A percentile compares a stretch with the other conserved stretches of the same genome.
Conservation (phyloP, 2,329 filamentous ascomycete genomes). For the Phaeosphaeriaceae sp. region DNA sequence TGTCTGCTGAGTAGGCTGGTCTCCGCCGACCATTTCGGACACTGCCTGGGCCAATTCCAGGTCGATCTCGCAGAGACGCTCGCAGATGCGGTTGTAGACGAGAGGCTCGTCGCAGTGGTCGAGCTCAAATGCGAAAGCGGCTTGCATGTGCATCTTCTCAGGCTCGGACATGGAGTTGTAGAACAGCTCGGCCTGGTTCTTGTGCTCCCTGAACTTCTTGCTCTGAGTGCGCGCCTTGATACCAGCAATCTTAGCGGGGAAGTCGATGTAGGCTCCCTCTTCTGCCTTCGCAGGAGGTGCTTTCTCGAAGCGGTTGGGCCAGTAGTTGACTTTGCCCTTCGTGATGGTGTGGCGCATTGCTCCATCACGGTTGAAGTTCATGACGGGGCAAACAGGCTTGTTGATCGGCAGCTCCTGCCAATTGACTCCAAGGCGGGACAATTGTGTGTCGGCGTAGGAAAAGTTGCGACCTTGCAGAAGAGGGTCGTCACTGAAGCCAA, state of each 20-base stretch:
- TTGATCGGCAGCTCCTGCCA: constrained; percentile 83
- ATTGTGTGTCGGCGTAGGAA: constrained; percentile 72
- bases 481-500: constrained; percentile 79
- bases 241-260: constrained; percentile 69
- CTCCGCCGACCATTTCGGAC: constrained; percentile 73
- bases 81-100: constrained; percentile 75
- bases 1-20: constrained; percentile 61
- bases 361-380: constrained; percentile 81
- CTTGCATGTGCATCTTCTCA: constrained; percentile 70
- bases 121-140: constrained; percentile 73
- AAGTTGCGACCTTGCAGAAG: constrained; percentile 77
- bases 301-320: constrained; percentile 74
- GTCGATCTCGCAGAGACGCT: constrained; percentile 76
- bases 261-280: constrained; percentile 75
- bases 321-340: constrained; percentile 79
- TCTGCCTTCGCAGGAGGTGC: constrained; percentile 68
- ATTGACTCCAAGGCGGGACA: constrained; percentile 75
- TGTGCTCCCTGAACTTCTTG: constrained; percentile 80
- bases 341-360: constrained; percentile 75
- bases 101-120: constrained; percentile 83
- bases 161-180: constrained; percentile 76
- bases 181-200: constrained; percentile 81
- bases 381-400: constrained; percentile 74
- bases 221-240: constrained; percentile 75
- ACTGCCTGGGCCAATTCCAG: constrained; percentile 73